These are phyloP conservation scores for Pinus taeda DNA, from an alignment of 75 land plant genomes.

Conservation along the genomic window DNA sequence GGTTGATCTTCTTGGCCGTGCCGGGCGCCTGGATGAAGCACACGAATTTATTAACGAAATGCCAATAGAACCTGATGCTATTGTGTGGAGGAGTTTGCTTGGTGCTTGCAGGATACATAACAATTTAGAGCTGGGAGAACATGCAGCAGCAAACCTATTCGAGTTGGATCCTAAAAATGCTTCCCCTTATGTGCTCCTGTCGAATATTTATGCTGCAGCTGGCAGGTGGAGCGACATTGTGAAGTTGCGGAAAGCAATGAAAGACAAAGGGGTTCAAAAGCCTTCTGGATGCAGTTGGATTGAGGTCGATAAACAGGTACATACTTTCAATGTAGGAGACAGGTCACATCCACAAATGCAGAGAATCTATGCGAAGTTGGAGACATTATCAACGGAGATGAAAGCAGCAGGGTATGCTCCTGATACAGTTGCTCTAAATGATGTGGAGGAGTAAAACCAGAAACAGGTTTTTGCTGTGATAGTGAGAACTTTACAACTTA, in stretches of 20 bases:
- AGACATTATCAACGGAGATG: constrained; percentile 19
- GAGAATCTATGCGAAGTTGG: constrained; percentile 13
- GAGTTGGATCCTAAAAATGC: constrained; percentile 16
- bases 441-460: constrained; percentile 3
- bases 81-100: constrained; percentile 26
- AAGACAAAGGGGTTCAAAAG: constrained; percentile 6
- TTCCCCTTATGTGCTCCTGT: constrained; percentile 21
- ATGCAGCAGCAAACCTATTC: constrained; percentile 7
- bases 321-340: constrained; percentile 14
- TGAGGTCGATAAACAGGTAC: constrained; percentile 12
- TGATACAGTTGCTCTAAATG: background rate
- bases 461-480: background rate
- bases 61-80: constrained; percentile 20
- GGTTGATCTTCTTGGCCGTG: constrained; percentile 28
- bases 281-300: constrained; percentile 26
- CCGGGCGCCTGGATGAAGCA: constrained; percentile 28
- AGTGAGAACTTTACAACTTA: too few relatives aligned
- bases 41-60: constrained; percentile 7
- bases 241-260: constrained; percentile 14
- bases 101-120: constrained; percentile 21
- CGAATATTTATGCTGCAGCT: constrained; percentile 23
- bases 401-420: constrained; percentile 12
- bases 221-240: constrained; percentile 16
- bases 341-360: constrained; percentile 14
- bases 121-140: constrained; percentile 19